These are phyloP conservation scores for Zygotorulaspora florentina DNA, from an alignment of 805 yeast species.

Conservation along the genomic window DNA sequence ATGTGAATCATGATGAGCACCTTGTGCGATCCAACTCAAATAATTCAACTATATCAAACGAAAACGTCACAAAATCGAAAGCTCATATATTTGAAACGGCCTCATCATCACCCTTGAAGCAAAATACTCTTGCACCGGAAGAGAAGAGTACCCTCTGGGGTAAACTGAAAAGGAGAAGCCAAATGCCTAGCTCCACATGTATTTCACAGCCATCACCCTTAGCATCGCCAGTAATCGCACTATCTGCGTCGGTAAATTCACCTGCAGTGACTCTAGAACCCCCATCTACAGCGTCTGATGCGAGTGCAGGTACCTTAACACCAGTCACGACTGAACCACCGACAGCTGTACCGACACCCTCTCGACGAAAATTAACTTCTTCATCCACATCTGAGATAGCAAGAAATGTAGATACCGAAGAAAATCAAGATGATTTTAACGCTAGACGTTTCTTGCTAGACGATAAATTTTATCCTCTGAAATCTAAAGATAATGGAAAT, in stretches of 20 bases:
- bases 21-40: slow-evolving; percentile 8
- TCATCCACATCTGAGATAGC: neutral
- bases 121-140: slow-evolving; percentile 14
- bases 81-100: slow-evolving; percentile 9
- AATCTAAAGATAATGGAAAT: slow-evolving; percentile 3
- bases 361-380: neutral
- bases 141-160: slow-evolving; percentile 30
- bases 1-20: slow-evolving; percentile 9
- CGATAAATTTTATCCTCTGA: slow-evolving; percentile 38
- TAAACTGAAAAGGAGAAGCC: slow-evolving; percentile 29
- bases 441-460: slow-evolving; percentile 28
- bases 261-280: neutral
- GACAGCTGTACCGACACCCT: slow-evolving; percentile 7
- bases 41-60: slow-evolving; percentile 13
- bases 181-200: slow-evolving; percentile 10
- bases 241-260: slow-evolving; percentile 3
- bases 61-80: slow-evolving; percentile 16
- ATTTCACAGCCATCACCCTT: slow-evolving; percentile 3
- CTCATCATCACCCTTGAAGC: slow-evolving; percentile 16
- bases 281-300: slow-evolving; percentile 6
- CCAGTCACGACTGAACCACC: slow-evolving; percentile 2
- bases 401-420: neutral
- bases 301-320: slow-evolving; percentile 6
- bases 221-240: neutral
- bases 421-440: slow-evolving; percentile 4